phyloP scores from a whole-genome alignment of 2,329 filamentous ascomycete genomes.

The Diaporthe velutina region DNA sequence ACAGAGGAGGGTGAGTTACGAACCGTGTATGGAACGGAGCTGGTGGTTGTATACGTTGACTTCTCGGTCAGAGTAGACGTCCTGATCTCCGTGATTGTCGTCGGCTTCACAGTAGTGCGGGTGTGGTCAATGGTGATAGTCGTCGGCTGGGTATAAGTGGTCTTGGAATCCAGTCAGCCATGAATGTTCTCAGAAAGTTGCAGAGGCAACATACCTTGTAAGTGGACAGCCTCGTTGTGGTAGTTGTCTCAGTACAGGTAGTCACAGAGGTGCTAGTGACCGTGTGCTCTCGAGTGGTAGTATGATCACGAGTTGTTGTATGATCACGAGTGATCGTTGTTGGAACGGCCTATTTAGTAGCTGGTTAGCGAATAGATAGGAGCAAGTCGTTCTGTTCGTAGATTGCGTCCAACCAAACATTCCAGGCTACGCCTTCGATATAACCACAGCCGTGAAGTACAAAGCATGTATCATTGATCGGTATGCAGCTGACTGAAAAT shows the following conservation, averaged over 20 bases:
- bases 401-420: background rate
- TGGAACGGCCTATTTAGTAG: background rate
- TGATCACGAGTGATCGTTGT: constrained; percentile 5
- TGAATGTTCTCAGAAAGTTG: background rate
- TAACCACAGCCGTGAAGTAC: background rate
- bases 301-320: constrained; percentile 14
- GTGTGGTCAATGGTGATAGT: background rate
- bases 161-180: constrained; percentile 3
- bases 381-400: background rate
- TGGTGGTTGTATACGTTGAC: background rate
- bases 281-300: constrained; percentile 11
- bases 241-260: constrained; percentile 13
- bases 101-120: background rate
- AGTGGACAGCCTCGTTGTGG: constrained; percentile 16
- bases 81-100: background rate
- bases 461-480: background rate
- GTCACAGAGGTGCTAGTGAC: constrained; percentile 16
- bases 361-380: background rate
- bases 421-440: background rate
- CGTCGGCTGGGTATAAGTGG: background rate
- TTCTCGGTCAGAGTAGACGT: background rate
- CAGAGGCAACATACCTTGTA: background rate
- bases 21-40: constrained; percentile 24
- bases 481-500: background rate
- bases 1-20: background rate